These are phyloP conservation scores for Oldenlandia corymbosa DNA, from an alignment of 257 asterid genomes.

Conservation along the genomic window DNA sequence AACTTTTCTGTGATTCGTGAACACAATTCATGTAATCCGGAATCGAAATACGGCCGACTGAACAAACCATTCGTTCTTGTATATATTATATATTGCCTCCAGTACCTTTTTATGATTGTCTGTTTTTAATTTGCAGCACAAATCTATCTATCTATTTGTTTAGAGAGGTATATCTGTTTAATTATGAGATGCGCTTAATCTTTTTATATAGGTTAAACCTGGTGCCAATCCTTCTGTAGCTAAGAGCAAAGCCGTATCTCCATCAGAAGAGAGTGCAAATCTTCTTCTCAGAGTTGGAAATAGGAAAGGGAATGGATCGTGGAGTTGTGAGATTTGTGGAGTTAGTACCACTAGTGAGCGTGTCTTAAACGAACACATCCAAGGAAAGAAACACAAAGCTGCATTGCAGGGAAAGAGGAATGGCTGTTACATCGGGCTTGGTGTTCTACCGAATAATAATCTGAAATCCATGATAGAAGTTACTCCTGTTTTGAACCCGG, in stretches of 20 bases:
- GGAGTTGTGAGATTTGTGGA: conserved; percentile 56
- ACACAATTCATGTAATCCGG: no score
- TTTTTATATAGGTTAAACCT: conserved; percentile 46
- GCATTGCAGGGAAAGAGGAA: conserved; percentile 22
- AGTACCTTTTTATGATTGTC: background rate
- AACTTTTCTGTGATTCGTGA: no score
- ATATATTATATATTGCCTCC: no score
- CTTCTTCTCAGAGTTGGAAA: conserved; percentile 12
- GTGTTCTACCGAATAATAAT: conserved; percentile 28
- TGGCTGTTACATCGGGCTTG: conserved; percentile 31
- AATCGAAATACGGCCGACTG: no score
- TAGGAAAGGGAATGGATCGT: conserved; percentile 35
- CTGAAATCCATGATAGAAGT: background rate
- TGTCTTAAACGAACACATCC: conserved; percentile 36
- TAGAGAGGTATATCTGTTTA: conserved; percentile 16
- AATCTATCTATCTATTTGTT: background rate
- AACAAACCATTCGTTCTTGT: no score
- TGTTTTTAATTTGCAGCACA: no score
- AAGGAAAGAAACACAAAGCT: conserved; percentile 62
- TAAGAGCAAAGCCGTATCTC: conserved; percentile 31
- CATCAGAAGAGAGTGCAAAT: conserved; percentile 18
- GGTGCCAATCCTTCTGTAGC: conserved; percentile 24
- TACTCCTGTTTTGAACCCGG: background rate
- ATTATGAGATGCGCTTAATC: no score
- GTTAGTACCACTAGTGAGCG: conserved; percentile 33